A percentile compares a stretch with the other conserved stretches of the same genome.
Conservation (phyloP, 1,139 yeast genomes). For the Barnettozyma hawaiiensis region DNA sequence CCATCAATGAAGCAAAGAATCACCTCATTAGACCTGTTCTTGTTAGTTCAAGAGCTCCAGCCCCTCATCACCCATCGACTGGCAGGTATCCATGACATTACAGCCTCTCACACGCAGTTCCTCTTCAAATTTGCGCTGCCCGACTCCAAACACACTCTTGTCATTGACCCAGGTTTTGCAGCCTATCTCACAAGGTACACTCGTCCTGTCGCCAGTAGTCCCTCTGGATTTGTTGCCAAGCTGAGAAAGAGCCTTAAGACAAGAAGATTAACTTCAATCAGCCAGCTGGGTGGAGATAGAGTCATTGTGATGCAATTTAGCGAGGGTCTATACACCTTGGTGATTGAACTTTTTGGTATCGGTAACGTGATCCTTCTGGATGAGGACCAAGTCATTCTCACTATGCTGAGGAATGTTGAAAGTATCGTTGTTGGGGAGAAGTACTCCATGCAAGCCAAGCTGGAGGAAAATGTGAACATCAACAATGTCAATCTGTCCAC, state of each 20-base stretch:
- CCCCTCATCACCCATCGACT: conserved; percentile 54
- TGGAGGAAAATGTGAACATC: conserved; percentile 1
- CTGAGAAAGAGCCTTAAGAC: conserved; percentile 82
- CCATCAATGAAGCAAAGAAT: conserved; percentile 62
- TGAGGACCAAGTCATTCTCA: conserved; percentile 35
- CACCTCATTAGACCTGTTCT: conserved; percentile 74
- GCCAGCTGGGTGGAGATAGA: conserved; percentile 75
- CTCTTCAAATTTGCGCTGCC: conserved; percentile 78
- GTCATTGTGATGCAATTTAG: conserved; percentile 75
- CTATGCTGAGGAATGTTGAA: conserved; percentile 38
- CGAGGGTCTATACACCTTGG: conserved; percentile 73
- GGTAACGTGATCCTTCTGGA: conserved; percentile 84
- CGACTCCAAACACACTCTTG: conserved; percentile 68
- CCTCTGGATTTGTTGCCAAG: conserved; percentile 81
- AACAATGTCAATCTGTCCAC: neutral
- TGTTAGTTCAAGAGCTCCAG: conserved; percentile 63
- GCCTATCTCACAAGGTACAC: conserved; percentile 75
- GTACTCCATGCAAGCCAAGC: neutral
- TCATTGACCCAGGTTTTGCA: conserved; percentile 84
- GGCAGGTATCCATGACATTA: conserved; percentile 80
- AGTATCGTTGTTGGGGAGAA: conserved; percentile 51
- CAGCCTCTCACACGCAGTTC: conserved; percentile 68
- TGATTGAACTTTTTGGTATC: conserved; percentile 89
- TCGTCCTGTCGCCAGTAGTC: conserved; percentile 73
- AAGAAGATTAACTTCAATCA: conserved; percentile 65